Percentiles rank a stretch among this genome's conserved stretches.
Evolutionary conservation across 1,139 yeast genomes (phyloP).

Genomic region (Meyerozyma elateridarum): DNA sequence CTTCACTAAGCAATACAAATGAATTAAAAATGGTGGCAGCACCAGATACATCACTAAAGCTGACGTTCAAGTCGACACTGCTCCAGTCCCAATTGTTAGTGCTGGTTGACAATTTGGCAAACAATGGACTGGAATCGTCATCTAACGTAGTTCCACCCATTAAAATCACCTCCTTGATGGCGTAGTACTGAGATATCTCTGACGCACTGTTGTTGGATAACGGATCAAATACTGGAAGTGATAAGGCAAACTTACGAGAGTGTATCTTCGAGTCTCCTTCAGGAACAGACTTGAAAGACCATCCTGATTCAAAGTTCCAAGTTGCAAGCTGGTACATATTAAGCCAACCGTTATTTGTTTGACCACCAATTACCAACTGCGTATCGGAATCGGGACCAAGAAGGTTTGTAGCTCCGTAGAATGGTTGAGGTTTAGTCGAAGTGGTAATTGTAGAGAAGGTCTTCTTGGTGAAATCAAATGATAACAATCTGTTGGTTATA

Average conservation of each 20-base stretch:
- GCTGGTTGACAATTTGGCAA: conserved; percentile 30
- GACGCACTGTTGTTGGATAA: conserved; percentile 15
- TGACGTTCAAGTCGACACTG: conserved; percentile 14
- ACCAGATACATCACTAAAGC: conserved; percentile 27
- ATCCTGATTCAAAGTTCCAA: conserved; percentile 54
- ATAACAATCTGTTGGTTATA: conserved; percentile 36
- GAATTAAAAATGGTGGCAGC: conserved; percentile 40
- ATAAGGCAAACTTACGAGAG: conserved; percentile 43
- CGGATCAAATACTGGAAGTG: conserved; percentile 39
- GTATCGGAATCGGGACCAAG: conserved; percentile 38
- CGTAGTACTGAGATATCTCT: conserved; percentile 19
- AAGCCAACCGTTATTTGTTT: conserved; percentile 51
- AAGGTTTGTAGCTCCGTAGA: conserved; percentile 43
- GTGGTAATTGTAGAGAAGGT: conserved; percentile 31
- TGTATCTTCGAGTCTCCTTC: conserved; percentile 28
- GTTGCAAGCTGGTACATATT: conserved; percentile 56
- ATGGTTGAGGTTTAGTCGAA: conserved; percentile 46
- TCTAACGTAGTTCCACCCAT: conserved; percentile 33
- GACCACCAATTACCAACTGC: conserved; percentile 50
- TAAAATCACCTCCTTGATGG: conserved; percentile 25
- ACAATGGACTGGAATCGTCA: conserved; percentile 34
- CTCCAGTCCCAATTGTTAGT: conserved; percentile 44
- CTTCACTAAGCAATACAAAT: conserved; percentile 27
- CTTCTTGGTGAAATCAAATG: conserved; percentile 20
- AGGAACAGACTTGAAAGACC: conserved; percentile 44